Conservation (phyloP, 495 filamentous ascomycete genomes). For the Cetradonia linearis region DNA sequence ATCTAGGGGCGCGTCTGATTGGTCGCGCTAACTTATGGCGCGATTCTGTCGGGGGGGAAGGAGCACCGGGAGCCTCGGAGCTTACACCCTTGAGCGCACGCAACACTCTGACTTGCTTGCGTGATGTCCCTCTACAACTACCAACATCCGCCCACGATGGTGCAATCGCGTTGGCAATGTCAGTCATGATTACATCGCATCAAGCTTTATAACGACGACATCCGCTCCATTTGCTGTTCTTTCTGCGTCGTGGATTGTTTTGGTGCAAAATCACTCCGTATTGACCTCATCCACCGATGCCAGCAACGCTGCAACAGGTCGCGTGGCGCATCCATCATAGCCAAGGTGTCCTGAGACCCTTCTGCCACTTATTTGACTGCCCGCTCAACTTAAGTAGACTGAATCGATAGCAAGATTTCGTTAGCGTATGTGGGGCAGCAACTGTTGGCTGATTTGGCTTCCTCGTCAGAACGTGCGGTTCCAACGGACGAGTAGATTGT, state of each 20-base stretch:
- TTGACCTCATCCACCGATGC: background rate
- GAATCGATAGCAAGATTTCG: background rate
- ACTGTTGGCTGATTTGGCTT: background rate
- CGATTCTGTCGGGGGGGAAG: background rate
- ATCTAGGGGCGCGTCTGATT: background rate
- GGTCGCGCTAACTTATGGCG: background rate
- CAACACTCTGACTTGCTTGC: slow-evolving; percentile 4
- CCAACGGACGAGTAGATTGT: background rate
- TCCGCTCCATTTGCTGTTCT: background rate
- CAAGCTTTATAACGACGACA: background rate
- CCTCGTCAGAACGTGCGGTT: background rate
- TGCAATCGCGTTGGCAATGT: slow-evolving; percentile 5
- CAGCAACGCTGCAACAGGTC: background rate
- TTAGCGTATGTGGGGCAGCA: background rate
- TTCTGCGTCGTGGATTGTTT: background rate
- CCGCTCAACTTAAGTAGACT: background rate
- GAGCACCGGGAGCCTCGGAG: background rate
- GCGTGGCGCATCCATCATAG: background rate
- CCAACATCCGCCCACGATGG: background rate
- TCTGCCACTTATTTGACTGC: background rate
- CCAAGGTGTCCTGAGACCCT: background rate
- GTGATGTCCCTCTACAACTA: background rate
- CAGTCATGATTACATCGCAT: background rate
- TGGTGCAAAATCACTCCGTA: background rate
- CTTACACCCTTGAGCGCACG: background rate